Evolutionary conservation across 768 basidiomycete genomes (phyloP).

Genomic region (Scleroderma citrinum): DNA sequence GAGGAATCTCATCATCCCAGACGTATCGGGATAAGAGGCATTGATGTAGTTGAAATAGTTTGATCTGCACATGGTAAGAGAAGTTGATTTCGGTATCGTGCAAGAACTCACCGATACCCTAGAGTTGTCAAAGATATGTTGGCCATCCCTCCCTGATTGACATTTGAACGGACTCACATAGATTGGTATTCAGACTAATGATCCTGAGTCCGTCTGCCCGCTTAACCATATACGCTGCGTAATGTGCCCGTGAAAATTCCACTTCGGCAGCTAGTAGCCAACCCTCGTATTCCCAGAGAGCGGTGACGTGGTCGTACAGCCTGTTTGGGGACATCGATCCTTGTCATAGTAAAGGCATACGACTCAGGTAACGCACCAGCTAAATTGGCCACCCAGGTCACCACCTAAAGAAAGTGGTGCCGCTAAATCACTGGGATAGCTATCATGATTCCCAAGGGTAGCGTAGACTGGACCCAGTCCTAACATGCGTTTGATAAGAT

Average conservation of each 20-base stretch:
- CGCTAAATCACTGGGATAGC: constrained; percentile 52
- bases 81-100: constrained; percentile 3
- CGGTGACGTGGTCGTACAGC: constrained; percentile 73
- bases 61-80: constrained; percentile 31
- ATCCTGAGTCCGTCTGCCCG: constrained; percentile 61
- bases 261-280: constrained; percentile 62
- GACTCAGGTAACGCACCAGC: constrained; percentile 40
- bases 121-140: constrained; percentile 1
- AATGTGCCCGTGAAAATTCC: constrained; percentile 56
- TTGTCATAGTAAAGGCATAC: background rate
- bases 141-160: background rate
- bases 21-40: constrained; percentile 59
- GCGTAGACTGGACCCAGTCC: constrained; percentile 70
- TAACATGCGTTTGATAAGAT: constrained; percentile 56
- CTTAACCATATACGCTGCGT: constrained; percentile 66
- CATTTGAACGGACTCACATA: constrained; percentile 44
- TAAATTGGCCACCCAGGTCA: constrained; percentile 51
- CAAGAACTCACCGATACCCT: constrained; percentile 28
- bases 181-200: constrained; percentile 71
- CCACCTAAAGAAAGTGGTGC: constrained; percentile 55
- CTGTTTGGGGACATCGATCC: constrained; percentile 25
- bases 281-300: constrained; percentile 62
- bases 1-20: constrained; percentile 72
- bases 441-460: constrained; percentile 74
- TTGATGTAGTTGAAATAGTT: constrained; percentile 81